Conservation (phyloP, 768 basidiomycete genomes). For the Phylloporus arenicola region DNA sequence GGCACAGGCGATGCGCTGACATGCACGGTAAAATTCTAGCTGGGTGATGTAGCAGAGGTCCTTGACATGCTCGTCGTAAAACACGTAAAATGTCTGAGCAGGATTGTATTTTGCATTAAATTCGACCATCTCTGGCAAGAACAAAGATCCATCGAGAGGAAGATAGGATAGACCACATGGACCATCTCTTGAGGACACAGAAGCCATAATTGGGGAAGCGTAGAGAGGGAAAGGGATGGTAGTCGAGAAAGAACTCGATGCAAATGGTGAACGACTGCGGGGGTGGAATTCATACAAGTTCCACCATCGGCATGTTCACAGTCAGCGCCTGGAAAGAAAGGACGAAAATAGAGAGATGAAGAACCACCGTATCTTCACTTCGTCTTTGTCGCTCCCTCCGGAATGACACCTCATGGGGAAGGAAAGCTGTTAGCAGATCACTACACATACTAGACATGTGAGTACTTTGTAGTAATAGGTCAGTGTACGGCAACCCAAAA, state of each 20-base stretch:
- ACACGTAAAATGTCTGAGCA: slow-evolving; percentile 28
- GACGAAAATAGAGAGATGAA: background rate
- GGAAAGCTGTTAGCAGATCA: background rate
- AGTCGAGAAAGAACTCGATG: background rate
- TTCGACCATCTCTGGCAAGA: slow-evolving; percentile 17
- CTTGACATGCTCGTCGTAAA: slow-evolving; percentile 17
- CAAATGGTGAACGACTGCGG: background rate
- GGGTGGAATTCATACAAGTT: background rate
- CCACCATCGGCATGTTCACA: background rate
- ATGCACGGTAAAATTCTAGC: slow-evolving; percentile 42
- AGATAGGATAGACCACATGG: slow-evolving; percentile 11
- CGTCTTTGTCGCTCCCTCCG: background rate
- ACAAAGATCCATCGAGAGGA: slow-evolving; percentile 31
- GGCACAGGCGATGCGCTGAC: slow-evolving; percentile 38
- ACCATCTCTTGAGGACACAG: background rate
- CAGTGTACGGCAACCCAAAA: background rate
- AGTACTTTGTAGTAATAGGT: background rate
- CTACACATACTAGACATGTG: background rate
- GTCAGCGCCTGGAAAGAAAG: background rate
- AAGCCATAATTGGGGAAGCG: background rate
- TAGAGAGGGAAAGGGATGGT: background rate
- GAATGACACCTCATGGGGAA: background rate
- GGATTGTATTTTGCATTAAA: slow-evolving; percentile 32
- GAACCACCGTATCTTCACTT: background rate
- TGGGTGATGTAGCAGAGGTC: slow-evolving; percentile 30